phyloP scores from a whole-genome alignment of 768 basidiomycete species.

The Serendipita sp. region DNA sequence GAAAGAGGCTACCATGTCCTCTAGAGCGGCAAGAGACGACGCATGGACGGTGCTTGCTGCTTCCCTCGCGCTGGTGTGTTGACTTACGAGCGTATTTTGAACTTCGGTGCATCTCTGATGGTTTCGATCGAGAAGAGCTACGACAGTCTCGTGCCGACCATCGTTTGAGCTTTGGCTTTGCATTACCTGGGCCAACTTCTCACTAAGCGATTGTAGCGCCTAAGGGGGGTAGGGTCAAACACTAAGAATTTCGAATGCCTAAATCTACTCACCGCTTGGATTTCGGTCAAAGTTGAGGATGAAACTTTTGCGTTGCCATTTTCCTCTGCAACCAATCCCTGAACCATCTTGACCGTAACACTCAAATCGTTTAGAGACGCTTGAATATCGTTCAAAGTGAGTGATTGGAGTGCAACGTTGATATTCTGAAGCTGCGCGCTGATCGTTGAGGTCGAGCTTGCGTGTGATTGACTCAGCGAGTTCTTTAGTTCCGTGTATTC shows the following conservation, averaged over 20 bases:
- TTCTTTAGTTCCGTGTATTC: no score
- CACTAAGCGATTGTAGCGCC: neutral
- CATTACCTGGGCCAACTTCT: neutral
- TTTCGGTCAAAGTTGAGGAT: neutral
- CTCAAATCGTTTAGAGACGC: neutral
- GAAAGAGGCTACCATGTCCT: neutral
- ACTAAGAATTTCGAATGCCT: neutral
- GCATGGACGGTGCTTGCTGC: no score
- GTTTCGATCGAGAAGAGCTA: neutral
- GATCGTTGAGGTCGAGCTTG: no score
- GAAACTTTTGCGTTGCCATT: neutral
- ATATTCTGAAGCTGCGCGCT: no score
- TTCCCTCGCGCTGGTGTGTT: neutral
- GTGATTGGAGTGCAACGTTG: no score
- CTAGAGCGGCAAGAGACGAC: neutral
- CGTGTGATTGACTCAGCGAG: no score
- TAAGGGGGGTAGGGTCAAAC: neutral
- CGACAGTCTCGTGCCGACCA: neutral
- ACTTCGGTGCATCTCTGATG: neutral
- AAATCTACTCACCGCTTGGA: neutral
- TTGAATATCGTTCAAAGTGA: neutral
- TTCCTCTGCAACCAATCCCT: neutral
- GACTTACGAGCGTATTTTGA: neutral
- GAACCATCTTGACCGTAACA: neutral
- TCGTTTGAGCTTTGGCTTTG: neutral